Percentiles rank a stretch among this genome's conserved stretches.
These are phyloP conservation scores for Cetraspora pellucida DNA, from an alignment of 192 early-diverging fungal genomes.

Conservation along the genomic window DNA sequence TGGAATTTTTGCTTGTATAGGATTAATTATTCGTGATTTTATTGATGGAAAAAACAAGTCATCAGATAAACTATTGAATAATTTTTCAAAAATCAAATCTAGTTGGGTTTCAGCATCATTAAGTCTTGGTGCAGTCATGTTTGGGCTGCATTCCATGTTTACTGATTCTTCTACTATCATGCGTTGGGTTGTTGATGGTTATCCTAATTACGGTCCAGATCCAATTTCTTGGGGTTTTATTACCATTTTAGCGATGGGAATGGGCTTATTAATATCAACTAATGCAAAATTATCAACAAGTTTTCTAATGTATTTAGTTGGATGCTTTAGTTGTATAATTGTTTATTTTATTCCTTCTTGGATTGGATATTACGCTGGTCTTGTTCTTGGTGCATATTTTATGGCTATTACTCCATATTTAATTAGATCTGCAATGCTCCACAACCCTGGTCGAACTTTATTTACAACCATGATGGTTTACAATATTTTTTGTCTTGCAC, in stretches of 20 bases:
- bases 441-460: constrained; percentile 69
- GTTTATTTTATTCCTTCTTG: constrained; percentile 64
- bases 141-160: constrained; percentile 76
- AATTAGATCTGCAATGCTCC: constrained; percentile 55
- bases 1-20: constrained; percentile 61
- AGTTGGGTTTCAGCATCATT: constrained; percentile 56
- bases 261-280: constrained; percentile 57
- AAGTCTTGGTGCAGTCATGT: constrained; percentile 68
- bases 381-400: constrained; percentile 62
- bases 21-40: constrained; percentile 55
- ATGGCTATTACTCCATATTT: constrained; percentile 63
- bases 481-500: constrained; percentile 70
- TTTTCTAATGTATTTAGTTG: constrained; percentile 63
- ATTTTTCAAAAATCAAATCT: constrained; percentile 28
- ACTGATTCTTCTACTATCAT: constrained; percentile 74
- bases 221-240: constrained; percentile 74
- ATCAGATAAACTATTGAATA: neutral
- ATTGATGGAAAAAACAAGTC: neutral
- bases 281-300: constrained; percentile 49
- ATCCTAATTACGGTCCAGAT: constrained; percentile 71
- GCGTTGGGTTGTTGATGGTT: constrained; percentile 75
- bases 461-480: constrained; percentile 63
- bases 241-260: constrained; percentile 59
- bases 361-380: constrained; percentile 64
- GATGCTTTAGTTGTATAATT: constrained; percentile 51